A percentile compares a stretch with the other conserved stretches of the same genome.
phyloP scores from a whole-genome alignment of 169 alveolate species.

The Eimeria nieschulzi region DNA sequence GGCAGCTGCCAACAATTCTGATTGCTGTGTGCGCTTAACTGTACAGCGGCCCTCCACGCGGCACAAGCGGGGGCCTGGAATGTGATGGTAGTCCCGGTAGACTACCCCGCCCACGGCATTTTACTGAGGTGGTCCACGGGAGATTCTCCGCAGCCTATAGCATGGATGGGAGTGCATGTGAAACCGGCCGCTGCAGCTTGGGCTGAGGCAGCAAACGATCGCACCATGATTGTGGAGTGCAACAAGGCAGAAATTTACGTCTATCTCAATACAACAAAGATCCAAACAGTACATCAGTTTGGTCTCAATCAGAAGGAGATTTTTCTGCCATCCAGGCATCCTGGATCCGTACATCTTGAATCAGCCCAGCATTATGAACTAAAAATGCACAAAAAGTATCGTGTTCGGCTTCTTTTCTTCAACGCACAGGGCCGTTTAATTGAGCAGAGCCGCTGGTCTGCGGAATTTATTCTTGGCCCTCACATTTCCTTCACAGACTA shows the following conservation, averaged over 20 bases:
- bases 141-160: constrained; percentile 64
- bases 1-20: not conserved
- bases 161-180: constrained; percentile 76
- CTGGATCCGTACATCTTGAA: constrained; percentile 67
- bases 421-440: constrained; percentile 35
- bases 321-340: constrained; percentile 78
- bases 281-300: constrained; percentile 69
- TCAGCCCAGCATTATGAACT: constrained; percentile 50
- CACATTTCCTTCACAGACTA: constrained; percentile 75
- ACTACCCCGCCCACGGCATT: constrained; percentile 78
- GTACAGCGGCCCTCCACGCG: constrained; percentile 31
- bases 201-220: constrained; percentile 54
- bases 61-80: constrained; percentile 76
- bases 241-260: constrained; percentile 57
- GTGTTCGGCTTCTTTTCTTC: constrained; percentile 50
- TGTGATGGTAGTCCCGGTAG: constrained; percentile 78
- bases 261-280: constrained; percentile 26
- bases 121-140: constrained; percentile 79
- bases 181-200: constrained; percentile 75
- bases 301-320: constrained; percentile 79
- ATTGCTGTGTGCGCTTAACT: not conserved
- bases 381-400: constrained; percentile 10
- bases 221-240: not conserved
- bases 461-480: constrained; percentile 78
- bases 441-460: constrained; percentile 76